A percentile compares a stretch with the other conserved stretches of the same genome.
Conservation (phyloP, 1,284 basidiomycete genomes). For the Moniliella sp. region DNA sequence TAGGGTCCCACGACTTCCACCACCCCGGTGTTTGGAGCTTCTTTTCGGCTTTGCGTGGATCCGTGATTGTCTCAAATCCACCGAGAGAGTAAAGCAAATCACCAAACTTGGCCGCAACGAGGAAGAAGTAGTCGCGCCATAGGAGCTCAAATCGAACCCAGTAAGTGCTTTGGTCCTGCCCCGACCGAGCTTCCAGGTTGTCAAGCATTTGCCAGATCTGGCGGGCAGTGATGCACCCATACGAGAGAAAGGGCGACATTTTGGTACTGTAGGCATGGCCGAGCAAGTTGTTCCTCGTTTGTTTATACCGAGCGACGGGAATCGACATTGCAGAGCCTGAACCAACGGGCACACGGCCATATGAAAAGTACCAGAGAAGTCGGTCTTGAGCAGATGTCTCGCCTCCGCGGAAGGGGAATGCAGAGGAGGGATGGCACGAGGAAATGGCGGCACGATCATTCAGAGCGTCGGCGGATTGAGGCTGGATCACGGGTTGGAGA, state of each 20-base stretch:
- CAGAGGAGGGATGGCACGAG: constrained; percentile 2
- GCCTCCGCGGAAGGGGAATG: constrained; percentile 18
- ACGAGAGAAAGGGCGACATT: constrained; percentile 17
- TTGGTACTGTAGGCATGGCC: constrained; percentile 19
- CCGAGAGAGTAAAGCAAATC: constrained; percentile 36
- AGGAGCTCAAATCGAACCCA: constrained; percentile 26
- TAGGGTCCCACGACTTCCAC: constrained; percentile 19
- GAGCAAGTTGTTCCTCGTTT: constrained; percentile 11
- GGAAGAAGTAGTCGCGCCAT: constrained; percentile 37
- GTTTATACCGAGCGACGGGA: background rate
- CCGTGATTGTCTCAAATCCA: constrained; percentile 38
- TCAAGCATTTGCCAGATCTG: constrained; percentile 10
- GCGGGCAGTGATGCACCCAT: constrained; percentile 15
- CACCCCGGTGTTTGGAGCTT: constrained; percentile 30
- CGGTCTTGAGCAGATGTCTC: constrained; percentile 16
- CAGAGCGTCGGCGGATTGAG: too few relatives aligned
- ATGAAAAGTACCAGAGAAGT: constrained; percentile 15
- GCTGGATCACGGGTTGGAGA: constrained; percentile 14
- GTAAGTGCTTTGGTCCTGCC: constrained; percentile 8
- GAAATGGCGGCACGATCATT: too few relatives aligned
- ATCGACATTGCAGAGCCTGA: too few relatives aligned
- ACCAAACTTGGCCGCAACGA: constrained; percentile 23
- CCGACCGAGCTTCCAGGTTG: constrained; percentile 6
- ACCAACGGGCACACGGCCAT: constrained; percentile 5
- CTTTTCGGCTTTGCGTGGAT: constrained; percentile 34